A percentile compares a stretch with the other conserved stretches of the same genome.
Evolutionary conservation across 2,329 filamentous ascomycete species (phyloP).

Genomic region (Aspergillus udagawae): DNA sequence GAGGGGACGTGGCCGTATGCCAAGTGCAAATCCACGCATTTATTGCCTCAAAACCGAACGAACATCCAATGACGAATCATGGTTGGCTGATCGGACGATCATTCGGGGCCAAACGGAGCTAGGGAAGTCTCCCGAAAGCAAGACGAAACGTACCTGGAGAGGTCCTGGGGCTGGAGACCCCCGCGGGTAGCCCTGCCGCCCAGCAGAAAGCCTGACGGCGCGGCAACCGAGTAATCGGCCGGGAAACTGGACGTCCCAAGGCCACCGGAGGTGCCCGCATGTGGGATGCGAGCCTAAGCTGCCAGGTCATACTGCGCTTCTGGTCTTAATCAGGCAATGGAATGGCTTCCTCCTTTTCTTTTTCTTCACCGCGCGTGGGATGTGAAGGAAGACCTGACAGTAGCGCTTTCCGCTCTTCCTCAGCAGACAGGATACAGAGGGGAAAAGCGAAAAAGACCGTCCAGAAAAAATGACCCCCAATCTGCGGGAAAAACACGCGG

Average conservation of each 20-base stretch:
- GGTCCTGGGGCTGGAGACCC: not conserved
- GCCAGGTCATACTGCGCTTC: conserved; percentile 24
- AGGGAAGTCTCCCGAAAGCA: conserved; percentile 4
- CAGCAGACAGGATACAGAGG: not conserved
- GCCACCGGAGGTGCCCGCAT: conserved; percentile 28
- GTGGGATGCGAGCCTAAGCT: conserved; percentile 26
- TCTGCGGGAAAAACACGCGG: not conserved
- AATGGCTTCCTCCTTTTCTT: not conserved
- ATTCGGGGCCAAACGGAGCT: conserved; percentile 4
- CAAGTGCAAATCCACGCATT: not conserved
- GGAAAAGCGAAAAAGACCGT: not conserved
- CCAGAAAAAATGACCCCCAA: not conserved
- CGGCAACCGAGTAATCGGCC: conserved; percentile 26
- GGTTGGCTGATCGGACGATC: not conserved
- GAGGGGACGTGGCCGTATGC: conserved; percentile 9
- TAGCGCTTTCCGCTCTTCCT: not conserved
- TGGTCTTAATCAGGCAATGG: not conserved
- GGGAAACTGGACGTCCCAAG: conserved; percentile 22
- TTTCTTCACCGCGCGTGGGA: not conserved
- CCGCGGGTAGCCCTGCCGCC: conserved; percentile 11
- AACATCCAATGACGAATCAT: not conserved
- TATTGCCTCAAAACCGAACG: not conserved
- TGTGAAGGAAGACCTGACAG: not conserved
- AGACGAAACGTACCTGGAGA: conserved; percentile 21
- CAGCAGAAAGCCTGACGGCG: conserved; percentile 14